Evolutionary conservation across 208 protist species (phyloP).

Genomic region (Trypanosoma boissoni): DNA sequence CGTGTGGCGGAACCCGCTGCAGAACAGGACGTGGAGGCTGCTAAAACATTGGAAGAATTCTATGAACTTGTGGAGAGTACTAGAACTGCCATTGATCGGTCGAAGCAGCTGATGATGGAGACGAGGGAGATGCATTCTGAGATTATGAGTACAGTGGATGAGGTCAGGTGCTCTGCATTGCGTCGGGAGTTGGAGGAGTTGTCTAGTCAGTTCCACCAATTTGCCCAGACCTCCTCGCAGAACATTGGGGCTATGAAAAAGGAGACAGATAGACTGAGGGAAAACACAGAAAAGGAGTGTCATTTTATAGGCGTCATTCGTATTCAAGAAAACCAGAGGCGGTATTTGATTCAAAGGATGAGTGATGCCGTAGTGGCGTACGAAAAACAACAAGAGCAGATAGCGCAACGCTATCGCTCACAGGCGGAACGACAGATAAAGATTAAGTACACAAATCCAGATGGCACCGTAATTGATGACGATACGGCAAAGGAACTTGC

Average conservation of each 20-base stretch:
- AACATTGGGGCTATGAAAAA: conserved; percentile 58
- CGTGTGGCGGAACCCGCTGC: conserved; percentile 1
- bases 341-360: conserved; percentile 50
- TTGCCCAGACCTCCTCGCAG: conserved; percentile 43
- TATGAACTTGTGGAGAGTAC: conserved; percentile 47
- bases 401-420: conserved; percentile 65
- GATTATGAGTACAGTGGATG: conserved; percentile 73
- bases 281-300: conserved; percentile 43
- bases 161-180: conserved; percentile 42
- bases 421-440: conserved; percentile 91
- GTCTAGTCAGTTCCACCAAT: conserved; percentile 37
- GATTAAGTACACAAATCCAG: conserved; percentile 83
- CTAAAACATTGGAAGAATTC: conserved; percentile 67
- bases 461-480: conserved; percentile 76
- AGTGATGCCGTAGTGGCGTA: conserved; percentile 54
- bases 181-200: conserved; percentile 64
- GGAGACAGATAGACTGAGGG: conserved; percentile 62
- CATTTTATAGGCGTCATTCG: conserved; percentile 76
- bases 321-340: conserved; percentile 86
- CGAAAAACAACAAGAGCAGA: conserved; percentile 53
- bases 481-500: conserved; percentile 63
- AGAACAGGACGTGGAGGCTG: conserved; percentile 47
- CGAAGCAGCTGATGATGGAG: conserved; percentile 36
- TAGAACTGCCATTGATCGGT: conserved; percentile 26
- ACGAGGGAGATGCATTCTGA: conserved; percentile 63